Evolutionary conservation across 345 rosid genomes (phyloP), one percentile per base, ranked within the genome.

Genomic region (Eucalyptus tenuipes): DNA sequence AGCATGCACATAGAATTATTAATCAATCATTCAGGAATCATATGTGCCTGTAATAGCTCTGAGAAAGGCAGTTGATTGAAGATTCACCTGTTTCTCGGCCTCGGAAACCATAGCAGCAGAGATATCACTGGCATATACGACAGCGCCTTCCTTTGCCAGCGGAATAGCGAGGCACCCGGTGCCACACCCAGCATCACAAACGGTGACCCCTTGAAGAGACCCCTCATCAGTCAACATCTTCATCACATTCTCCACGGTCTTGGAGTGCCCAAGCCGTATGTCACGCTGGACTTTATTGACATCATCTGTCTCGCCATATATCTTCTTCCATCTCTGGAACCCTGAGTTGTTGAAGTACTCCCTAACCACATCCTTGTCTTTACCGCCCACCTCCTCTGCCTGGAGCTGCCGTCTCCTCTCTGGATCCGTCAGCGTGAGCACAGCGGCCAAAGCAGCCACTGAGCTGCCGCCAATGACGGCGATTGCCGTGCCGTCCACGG

Each of bases 111-210:
- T 98, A 25, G 99, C 97, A 7, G 99, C 96, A 25, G 99, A 98
- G 89, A 98, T 98, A 88, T 97, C 99, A 82, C 96, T 95, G 22
- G 99, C 98, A 29, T 90, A 95, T 71, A 98, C 99, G 68, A 93
- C 47, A 5, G 99, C 98, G 3, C 99, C 99, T 93, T 94, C 96
- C 91, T 94, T 95, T 10, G 98, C 97, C 57, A 98, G 91, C 10
- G 99, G 99, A 89, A 95, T 95, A 29, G 97, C 88, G 44, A 97
- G 97, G 47, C 89, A 89, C 3, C 98, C 99, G 2, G 98, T 96
- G 22, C 99, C 99, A 40, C 99, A 98, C 4, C 99, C 98, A 3
- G 98, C 99, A 81, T 97, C 99, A 88, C 99, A 97, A 37, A 98
- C 96, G 15, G 97, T 94, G 24, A 97, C 94, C 40, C 99, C 99